Evolutionary conservation across 2,329 filamentous ascomycete species (phyloP), one percentile per base, ranked within the genome.

Genomic region (Purpureocillium lavendulum): DNA sequence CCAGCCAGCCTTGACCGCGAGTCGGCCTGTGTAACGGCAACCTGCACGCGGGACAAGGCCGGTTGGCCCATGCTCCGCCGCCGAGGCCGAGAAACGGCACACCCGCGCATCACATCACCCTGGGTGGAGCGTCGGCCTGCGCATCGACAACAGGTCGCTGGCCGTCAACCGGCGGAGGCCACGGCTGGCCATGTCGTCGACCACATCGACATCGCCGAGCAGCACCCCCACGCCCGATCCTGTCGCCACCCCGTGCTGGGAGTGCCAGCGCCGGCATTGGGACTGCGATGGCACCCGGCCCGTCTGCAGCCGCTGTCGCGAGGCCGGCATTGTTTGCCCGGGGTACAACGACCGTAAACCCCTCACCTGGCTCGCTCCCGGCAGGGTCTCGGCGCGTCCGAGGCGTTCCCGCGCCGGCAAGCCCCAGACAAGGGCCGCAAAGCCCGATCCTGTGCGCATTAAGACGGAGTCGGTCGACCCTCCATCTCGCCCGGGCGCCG

Each of bases 251-350:
- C 59, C 64, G 38, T 67, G 64, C 45, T 67, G 62, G 64, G 64
- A 66, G 42, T 67, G 64, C 41, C 59, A 52, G 16, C 57, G 63
- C n/a, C 60, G 62, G 2, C 47, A 55, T 7, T 46, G 65, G 7
- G 62, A 63, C n/a, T 67, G 64, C 44, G 63, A 67, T 43, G 57
- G 55, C 13, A 48, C 45, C 13, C 52, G 42, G 7, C 62, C 64
- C 3, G 46, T 51, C 26, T 67, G 64, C 47, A 58, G 55, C 28
- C 58, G 59, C 40, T 67, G 64, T 39, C 49, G 51, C 16, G 42
- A 35, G 1, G 46, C 49, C 4, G 56, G 56, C 7, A 56, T 60
- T 8, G 50, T 56, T 4, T 67, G 64, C 36, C 62, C 63, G 3
- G 62, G 64, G 3, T 67, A 64, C 45, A 53, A 54, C 17, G 56